These are phyloP conservation scores for Blastocystis sp. DNA, from an alignment of 352 stramenopile genomes.

Conservation along the genomic window DNA sequence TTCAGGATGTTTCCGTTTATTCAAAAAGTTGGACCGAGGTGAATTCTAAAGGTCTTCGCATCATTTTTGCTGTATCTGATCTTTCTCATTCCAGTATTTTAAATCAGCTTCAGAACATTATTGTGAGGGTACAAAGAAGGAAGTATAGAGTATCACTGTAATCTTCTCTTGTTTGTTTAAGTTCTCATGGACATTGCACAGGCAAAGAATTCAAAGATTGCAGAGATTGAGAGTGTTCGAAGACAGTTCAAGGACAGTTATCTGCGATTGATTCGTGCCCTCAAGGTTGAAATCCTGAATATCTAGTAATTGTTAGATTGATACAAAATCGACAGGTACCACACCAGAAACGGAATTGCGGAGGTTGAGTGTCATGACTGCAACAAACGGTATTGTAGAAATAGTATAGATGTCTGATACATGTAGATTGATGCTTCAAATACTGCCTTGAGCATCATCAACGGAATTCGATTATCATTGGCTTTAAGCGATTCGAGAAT, in stretches of 20 bases:
- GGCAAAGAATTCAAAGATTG: constrained; percentile 1
- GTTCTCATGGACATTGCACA: constrained; percentile 16
- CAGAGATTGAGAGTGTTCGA: constrained; percentile 25
- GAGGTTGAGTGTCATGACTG: not conserved
- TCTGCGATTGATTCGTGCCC: not conserved
- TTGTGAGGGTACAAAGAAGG: not conserved
- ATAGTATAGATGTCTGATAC: not conserved
- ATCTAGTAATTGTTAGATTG: not conserved
- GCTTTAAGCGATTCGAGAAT: not conserved
- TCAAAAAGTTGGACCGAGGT: not conserved
- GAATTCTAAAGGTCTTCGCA: constrained; percentile 5
- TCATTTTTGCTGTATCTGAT: not conserved
- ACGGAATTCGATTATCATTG: constrained; percentile 4
- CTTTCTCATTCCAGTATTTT: not conserved
- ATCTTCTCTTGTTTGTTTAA: not conserved
- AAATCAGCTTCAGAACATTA: not conserved
- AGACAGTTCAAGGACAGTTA: not conserved
- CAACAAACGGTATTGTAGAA: constrained; percentile 22
- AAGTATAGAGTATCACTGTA: constrained; percentile 24
- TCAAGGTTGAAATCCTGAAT: not conserved
- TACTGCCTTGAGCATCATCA: not conserved
- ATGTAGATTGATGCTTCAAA: constrained; percentile 17
- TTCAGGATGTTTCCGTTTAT: not conserved
- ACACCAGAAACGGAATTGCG: constrained; percentile 14
- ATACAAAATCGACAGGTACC: not conserved